phyloP scores from a whole-genome alignment of 495 filamentous ascomycete genomes.

The Tuber umbilicatum region DNA sequence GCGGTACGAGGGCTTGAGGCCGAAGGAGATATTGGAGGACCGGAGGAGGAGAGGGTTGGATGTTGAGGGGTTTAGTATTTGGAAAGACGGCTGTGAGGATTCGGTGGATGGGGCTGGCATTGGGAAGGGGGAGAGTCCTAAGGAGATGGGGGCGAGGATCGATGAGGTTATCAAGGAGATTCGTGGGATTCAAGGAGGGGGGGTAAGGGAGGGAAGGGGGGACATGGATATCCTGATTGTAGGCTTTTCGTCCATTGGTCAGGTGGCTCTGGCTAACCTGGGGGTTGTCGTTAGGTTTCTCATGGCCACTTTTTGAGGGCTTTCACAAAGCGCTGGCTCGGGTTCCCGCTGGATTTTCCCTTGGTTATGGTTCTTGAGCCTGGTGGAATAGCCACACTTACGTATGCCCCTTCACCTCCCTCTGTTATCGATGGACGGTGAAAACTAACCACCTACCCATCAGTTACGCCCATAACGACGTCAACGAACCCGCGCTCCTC shows the following conservation, averaged over 20 bases:
- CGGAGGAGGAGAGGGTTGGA: conserved; percentile 58
- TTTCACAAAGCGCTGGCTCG: conserved; percentile 83
- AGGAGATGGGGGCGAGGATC: conserved; percentile 60
- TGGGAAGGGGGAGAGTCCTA: conserved; percentile 47
- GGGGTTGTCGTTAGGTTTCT: conserved; percentile 35
- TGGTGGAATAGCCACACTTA: conserved; percentile 78
- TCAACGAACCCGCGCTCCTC: conserved; percentile 64
- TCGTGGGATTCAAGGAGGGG: conserved; percentile 51
- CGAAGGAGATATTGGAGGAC: conserved; percentile 57
- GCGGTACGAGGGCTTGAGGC: conserved; percentile 85
- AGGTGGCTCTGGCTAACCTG: not conserved
- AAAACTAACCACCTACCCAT: conserved; percentile 19
- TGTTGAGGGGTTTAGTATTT: conserved; percentile 66
- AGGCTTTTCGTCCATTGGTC: conserved; percentile 21
- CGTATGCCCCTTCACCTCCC: conserved; percentile 45
- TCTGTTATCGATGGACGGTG: not conserved
- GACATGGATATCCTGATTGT: conserved; percentile 59
- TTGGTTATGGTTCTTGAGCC: conserved; percentile 68
- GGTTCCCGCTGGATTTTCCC: conserved; percentile 59
- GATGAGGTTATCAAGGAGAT: conserved; percentile 73
- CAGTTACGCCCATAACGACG: conserved; percentile 62
- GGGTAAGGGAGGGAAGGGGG: conserved; percentile 49
- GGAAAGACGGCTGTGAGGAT: conserved; percentile 69
- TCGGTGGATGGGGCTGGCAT: conserved; percentile 44
- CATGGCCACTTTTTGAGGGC: conserved; percentile 86